Base-by-base conservation (phyloP, 495 filamentous ascomycete species). In the Alectoria sarmentosa region DNA sequence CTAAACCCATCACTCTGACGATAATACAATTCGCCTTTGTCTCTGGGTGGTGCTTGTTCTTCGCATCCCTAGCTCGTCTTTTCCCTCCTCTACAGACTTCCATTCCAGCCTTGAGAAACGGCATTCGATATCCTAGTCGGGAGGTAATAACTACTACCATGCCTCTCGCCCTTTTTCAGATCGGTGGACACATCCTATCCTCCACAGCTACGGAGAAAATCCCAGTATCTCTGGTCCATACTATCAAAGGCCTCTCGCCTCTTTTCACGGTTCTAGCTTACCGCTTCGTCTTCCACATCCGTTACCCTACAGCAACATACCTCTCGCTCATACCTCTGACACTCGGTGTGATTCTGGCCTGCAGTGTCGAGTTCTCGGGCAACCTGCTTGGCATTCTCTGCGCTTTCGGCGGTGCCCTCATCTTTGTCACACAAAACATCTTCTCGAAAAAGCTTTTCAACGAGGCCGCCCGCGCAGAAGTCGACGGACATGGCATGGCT, bases 361-460 rank as follows among this genome's bases (percentile, higher is more conserved):
- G 94, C 70, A 95, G 91, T 26, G 90, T 91, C 17, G 89, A 91
- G 64, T 88, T 95, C 65, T 87, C 83, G 28, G 94, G 90, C 26
- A 90, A 98, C 71, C 83, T 96, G 67, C 82, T 92, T 46, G 94
- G 94, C 15, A 89, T 99, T 30, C 67, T 91, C 19, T 92, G 89
- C 70, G 95, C 94, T 36, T 86, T 98, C 41, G 78, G 89, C 23
- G 91, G 88, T 36, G 90, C 95, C 42, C 76, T 98, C 41, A 90
- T 99, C 66, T 99, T 99, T 73, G 94, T 99, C 21, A 96, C 91
- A 0, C 94, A 99, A 72, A 99, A 99, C 72, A 99, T 99, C 63
- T 96, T 96, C 69, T 97, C 93, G 21, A 99, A 99, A 74, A 90
- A 90, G 62, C 83, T 99, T n/a, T 99, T 99, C 82, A 98, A 96